Conservation (phyloP, 192 early-diverging fungal genomes). For the Gryganskiella cystojenkinii region DNA sequence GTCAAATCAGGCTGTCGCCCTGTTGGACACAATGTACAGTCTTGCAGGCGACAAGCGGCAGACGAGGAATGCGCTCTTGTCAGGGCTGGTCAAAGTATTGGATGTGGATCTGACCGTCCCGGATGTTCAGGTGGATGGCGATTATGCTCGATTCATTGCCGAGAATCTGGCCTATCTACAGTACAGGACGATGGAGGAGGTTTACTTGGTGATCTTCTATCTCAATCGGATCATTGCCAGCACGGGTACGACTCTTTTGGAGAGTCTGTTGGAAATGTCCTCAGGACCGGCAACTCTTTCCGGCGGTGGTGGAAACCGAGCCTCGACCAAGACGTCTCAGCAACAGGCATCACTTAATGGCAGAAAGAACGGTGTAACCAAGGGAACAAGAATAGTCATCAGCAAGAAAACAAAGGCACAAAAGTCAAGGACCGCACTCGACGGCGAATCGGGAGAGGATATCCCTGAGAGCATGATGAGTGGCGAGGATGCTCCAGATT, state of each 20-base stretch:
- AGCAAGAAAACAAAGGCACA: not conserved
- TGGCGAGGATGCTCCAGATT: too few relatives aligned
- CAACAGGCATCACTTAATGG: not conserved
- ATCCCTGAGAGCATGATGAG: too few relatives aligned
- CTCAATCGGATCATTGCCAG: constrained; percentile 80
- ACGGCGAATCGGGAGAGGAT: not conserved
- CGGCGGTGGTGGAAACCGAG: not conserved
- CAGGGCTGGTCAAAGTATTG: constrained; percentile 71
- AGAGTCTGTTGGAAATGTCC: constrained; percentile 10
- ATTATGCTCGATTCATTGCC: constrained; percentile 79
- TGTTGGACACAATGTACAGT: constrained; percentile 75
- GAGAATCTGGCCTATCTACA: constrained; percentile 86
- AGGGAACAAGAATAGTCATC: not conserved
- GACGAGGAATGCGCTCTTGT: constrained; percentile 79
- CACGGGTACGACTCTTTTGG: constrained; percentile 62
- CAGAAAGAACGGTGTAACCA: not conserved
- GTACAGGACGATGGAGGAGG: constrained; percentile 85
- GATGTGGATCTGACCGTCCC: constrained; percentile 65
- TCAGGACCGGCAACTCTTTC: not conserved
- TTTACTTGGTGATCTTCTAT: constrained; percentile 78
- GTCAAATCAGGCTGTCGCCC: constrained; percentile 60
- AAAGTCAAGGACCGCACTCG: not conserved
- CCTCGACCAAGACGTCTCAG: not conserved
- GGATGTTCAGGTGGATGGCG: constrained; percentile 58
- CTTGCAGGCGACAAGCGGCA: constrained; percentile 72